Evolutionary conservation across 805 yeast genomes (phyloP).

Genomic region (Komagataella ulmi): DNA sequence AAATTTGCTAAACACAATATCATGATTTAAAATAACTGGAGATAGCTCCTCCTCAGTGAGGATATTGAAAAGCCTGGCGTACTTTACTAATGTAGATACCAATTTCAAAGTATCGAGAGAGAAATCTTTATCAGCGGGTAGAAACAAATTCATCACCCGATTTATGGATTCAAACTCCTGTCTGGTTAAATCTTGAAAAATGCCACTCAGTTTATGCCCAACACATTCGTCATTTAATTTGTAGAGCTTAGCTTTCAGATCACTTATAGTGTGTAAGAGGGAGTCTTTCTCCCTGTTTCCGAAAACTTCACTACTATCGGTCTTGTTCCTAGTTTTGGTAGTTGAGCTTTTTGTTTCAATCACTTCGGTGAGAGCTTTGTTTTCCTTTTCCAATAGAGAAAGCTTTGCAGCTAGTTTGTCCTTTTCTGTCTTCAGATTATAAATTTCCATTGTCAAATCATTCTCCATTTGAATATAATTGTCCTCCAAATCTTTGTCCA

Average conservation of each 20-base stretch:
- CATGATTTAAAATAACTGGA: not conserved
- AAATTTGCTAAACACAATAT: not conserved
- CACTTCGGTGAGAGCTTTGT: slow-evolving; percentile 3
- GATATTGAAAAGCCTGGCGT: not conserved
- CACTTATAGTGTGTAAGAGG: not conserved
- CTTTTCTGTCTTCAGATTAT: slow-evolving; percentile 5
- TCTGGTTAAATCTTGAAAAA: not conserved
- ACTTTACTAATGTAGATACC: not conserved
- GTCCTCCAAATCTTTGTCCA: slow-evolving; percentile 37
- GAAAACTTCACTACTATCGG: not conserved
- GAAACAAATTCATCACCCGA: not conserved
- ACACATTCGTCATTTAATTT: not conserved
- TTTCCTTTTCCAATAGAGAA: slow-evolving; percentile 8
- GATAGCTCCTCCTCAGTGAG: not conserved
- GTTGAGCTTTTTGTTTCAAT: not conserved
- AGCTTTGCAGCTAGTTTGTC: slow-evolving; percentile 6
- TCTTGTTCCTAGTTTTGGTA: not conserved
- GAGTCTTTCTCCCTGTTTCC: not conserved
- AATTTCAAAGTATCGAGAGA: not conserved
- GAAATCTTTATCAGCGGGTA: not conserved
- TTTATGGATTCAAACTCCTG: not conserved
- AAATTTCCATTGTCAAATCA: slow-evolving; percentile 27
- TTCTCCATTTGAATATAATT: slow-evolving; percentile 26
- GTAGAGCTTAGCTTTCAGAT: not conserved
- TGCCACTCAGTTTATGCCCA: not conserved